These are phyloP conservation scores for Kodamaea jinghongensis DNA, from an alignment of 805 yeast species.

Conservation along the genomic window DNA sequence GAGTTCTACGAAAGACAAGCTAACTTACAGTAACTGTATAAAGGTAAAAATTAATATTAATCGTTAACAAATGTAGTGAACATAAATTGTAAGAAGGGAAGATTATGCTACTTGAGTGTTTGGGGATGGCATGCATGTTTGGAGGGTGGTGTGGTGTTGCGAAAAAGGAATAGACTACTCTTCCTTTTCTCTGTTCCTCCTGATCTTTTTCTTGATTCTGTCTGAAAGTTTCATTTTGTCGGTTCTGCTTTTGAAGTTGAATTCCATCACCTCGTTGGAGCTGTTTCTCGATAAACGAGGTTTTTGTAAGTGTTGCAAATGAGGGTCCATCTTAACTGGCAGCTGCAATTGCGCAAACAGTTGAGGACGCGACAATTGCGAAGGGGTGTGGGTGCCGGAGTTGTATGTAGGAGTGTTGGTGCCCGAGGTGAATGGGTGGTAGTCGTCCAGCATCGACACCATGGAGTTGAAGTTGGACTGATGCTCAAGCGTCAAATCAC, in stretches of 20 bases:
- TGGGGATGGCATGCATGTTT: too few relatives aligned
- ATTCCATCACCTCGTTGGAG: slow-evolving; percentile 25
- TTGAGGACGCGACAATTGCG: slow-evolving; percentile 6
- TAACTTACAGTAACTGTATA: slow-evolving; percentile 19
- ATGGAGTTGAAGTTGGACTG: slow-evolving; percentile 29
- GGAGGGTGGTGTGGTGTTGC: too few relatives aligned
- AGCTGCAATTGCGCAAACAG: background rate
- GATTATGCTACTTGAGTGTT: too few relatives aligned
- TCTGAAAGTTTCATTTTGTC: slow-evolving; percentile 23
- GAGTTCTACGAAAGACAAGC: slow-evolving; percentile 81
- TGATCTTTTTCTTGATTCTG: slow-evolving; percentile 33
- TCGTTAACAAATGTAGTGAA: background rate
- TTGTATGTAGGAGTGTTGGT: background rate
- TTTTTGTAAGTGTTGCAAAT: slow-evolving; percentile 9
- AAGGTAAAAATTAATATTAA: too few relatives aligned
- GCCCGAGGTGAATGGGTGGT: slow-evolving; percentile 12
- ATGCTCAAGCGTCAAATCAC: slow-evolving; percentile 19
- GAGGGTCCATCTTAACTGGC: slow-evolving; percentile 7
- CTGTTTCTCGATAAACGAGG: slow-evolving; percentile 18
- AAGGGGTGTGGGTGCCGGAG: slow-evolving; percentile 1
- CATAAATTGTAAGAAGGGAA: background rate
- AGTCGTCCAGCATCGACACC: slow-evolving; percentile 34
- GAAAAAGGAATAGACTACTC: background rate
- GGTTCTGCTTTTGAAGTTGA: slow-evolving; percentile 26
- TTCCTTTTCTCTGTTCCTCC: slow-evolving; percentile 31